These are phyloP conservation scores for Zymoseptoria tritici DNA, from an alignment of 2,329 filamentous ascomycete genomes.

Conservation along the genomic window DNA sequence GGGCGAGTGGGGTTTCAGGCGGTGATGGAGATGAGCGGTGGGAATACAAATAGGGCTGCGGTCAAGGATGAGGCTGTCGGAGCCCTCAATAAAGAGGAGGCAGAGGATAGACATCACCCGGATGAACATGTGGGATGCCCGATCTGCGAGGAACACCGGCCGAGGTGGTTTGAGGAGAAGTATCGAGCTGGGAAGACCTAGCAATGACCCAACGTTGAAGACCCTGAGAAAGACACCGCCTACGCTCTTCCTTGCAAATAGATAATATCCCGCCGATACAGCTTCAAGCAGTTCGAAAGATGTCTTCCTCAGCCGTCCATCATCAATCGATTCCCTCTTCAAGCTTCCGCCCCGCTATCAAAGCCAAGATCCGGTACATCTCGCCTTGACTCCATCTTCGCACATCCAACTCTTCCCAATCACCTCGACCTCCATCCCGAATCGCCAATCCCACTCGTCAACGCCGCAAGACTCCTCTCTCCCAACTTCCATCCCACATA, in stretches of 20 bases:
- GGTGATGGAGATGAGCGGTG: not conserved
- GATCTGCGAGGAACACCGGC: constrained; percentile 21
- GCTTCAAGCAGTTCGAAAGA: too few relatives aligned
- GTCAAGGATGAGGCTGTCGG: too few relatives aligned
- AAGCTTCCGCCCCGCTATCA: too few relatives aligned
- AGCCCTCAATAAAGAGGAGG: not conserved
- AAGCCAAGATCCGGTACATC: too few relatives aligned
- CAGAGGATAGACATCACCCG: constrained; percentile 14
- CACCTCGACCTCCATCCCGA: not conserved
- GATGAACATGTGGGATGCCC: constrained; percentile 20
- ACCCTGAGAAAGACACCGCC: too few relatives aligned
- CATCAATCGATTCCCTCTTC: too few relatives aligned
- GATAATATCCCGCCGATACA: too few relatives aligned
- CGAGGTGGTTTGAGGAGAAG: constrained; percentile 16
- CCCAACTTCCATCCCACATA: constrained; percentile 5
- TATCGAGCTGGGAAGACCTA: not conserved
- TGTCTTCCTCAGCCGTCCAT: too few relatives aligned
- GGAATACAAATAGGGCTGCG: not conserved
- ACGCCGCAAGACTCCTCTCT: constrained; percentile 14
- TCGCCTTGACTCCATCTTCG: too few relatives aligned
- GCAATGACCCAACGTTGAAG: too few relatives aligned
- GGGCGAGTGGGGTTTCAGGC: constrained; percentile 1
- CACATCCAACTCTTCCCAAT: not conserved
- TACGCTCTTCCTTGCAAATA: too few relatives aligned
- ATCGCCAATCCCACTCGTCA: constrained; percentile 20